A percentile compares a stretch with the other conserved stretches of the same genome.
Evolutionary conservation across 164 flowering plant species (phyloP).

Genomic region (Pachysandra terminalis): DNA sequence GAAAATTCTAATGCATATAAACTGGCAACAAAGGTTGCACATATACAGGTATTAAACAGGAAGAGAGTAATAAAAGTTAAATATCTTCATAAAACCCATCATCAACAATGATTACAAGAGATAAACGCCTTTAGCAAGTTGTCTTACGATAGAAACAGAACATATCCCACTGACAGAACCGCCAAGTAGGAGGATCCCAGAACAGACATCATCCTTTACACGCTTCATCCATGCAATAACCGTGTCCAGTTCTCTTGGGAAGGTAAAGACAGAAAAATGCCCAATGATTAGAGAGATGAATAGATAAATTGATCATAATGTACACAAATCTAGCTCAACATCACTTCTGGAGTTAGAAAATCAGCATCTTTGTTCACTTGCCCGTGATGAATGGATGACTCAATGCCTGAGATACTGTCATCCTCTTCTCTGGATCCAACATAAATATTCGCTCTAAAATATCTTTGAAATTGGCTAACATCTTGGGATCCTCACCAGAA

Average conservation of each 20-base stretch:
- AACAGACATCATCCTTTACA: slow-evolving; percentile 38
- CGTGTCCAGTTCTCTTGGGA: slow-evolving; percentile 39
- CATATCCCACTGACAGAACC: slow-evolving; percentile 70
- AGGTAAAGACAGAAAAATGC: slow-evolving; percentile 66
- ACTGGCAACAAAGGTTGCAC: slow-evolving; percentile 13
- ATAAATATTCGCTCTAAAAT: slow-evolving; percentile 82
- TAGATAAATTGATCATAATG: slow-evolving; percentile 45
- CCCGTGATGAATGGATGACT: slow-evolving; percentile 99
- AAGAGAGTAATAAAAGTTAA: slow-evolving; percentile 11
- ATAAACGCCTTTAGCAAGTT: slow-evolving; percentile 80
- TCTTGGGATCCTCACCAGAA: slow-evolving; percentile 93
- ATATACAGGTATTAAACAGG: slow-evolving; percentile 7
- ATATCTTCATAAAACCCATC: slow-evolving; percentile 35
- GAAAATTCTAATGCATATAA: too few relatives aligned
- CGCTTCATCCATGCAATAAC: slow-evolving; percentile 45
- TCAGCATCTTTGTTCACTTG: slow-evolving; percentile 95
- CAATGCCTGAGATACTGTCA: slow-evolving; percentile 95
- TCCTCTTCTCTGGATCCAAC: slow-evolving; percentile 94
- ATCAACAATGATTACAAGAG: slow-evolving; percentile 65
- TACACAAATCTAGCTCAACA: slow-evolving; percentile 57
- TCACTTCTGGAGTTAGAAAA: slow-evolving; percentile 75
- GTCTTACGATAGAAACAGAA: slow-evolving; percentile 96
- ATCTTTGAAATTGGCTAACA: slow-evolving; percentile 88
- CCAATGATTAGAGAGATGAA: slow-evolving; percentile 75
- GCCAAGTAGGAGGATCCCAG: slow-evolving; percentile 56